Conservation (phyloP, 1,284 basidiomycete species). For the Singerocomus inundabilis region DNA sequence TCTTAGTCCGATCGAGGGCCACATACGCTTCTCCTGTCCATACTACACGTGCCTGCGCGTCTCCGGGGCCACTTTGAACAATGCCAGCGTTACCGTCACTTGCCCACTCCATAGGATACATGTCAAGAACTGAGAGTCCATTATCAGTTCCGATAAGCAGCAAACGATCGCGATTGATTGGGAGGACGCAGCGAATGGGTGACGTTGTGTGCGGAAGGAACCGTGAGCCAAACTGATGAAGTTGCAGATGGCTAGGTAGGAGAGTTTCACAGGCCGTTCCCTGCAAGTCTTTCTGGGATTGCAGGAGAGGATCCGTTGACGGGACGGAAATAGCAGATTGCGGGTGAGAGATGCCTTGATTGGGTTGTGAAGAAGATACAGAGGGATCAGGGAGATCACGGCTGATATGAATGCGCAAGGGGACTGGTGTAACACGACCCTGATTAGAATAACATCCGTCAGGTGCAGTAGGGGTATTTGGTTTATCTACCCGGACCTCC, state of each 20-base stretch:
- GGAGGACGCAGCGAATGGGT: slow-evolving; percentile 70
- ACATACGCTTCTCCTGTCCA: slow-evolving; percentile 76
- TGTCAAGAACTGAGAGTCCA: slow-evolving; percentile 74
- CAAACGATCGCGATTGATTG: slow-evolving; percentile 59
- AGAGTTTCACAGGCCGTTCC: slow-evolving; percentile 37
- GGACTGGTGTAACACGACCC: slow-evolving; percentile 6
- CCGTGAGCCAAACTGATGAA: slow-evolving; percentile 76
- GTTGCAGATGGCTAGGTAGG: slow-evolving; percentile 57
- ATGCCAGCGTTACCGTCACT: slow-evolving; percentile 38
- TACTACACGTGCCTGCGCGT: slow-evolving; percentile 61
- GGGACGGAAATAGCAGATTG: slow-evolving; percentile 15
- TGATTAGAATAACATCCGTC: slow-evolving; percentile 6
- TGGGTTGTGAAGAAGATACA: slow-evolving; percentile 6
- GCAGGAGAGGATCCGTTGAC: slow-evolving; percentile 19
- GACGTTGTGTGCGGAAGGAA: slow-evolving; percentile 76
- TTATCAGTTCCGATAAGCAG: slow-evolving; percentile 73
- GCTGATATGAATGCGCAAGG: slow-evolving; percentile 27
- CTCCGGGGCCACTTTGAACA: slow-evolving; percentile 58
- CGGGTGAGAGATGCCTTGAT: slow-evolving; percentile 14
- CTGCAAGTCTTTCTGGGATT: slow-evolving; percentile 31
- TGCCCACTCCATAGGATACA: slow-evolving; percentile 67
- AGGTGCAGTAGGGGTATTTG: neutral
- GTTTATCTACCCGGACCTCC: slow-evolving; percentile 16
- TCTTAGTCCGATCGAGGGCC: neutral
- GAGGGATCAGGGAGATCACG: slow-evolving; percentile 20